phyloP scores from a whole-genome alignment of 1,139 yeast species.

The Petasospora rhodanensis region DNA sequence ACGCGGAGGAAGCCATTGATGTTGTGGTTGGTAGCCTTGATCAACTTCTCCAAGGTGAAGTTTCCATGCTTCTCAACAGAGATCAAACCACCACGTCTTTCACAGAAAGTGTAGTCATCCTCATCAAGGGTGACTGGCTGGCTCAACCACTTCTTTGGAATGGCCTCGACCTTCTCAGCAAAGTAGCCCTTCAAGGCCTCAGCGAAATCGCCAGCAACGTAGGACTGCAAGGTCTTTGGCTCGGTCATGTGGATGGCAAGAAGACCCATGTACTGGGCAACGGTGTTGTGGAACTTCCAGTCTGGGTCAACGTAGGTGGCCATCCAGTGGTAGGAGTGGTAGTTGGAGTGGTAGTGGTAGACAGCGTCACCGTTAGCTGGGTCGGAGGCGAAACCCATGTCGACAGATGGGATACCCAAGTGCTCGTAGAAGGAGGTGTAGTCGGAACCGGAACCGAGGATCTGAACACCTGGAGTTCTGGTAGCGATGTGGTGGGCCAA shows the following conservation, averaged over 20 bases:
- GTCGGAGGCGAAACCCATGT: constrained; percentile 51
- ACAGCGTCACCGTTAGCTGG: constrained; percentile 42
- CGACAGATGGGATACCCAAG: constrained; percentile 61
- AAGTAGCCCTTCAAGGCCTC: constrained; percentile 31
- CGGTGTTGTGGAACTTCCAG: constrained; percentile 48
- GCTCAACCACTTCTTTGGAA: constrained; percentile 38
- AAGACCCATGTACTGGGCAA: constrained; percentile 49
- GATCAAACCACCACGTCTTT: constrained; percentile 16
- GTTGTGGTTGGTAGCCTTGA: constrained; percentile 14
- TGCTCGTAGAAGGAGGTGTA: constrained; percentile 65
- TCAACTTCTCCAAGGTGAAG: constrained; percentile 13
- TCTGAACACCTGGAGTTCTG: constrained; percentile 27
- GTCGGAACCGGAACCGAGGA: constrained; percentile 66
- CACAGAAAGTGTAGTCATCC: constrained; percentile 10
- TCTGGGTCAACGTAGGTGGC: constrained; percentile 53
- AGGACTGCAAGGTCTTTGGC: constrained; percentile 36
- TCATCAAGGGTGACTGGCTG: constrained; percentile 11
- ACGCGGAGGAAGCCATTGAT: constrained; percentile 15
- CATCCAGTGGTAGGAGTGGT: constrained; percentile 69
- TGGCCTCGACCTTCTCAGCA: constrained; percentile 26
- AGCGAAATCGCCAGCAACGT: constrained; percentile 42
- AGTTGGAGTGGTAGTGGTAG: constrained; percentile 67
- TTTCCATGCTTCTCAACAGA: constrained; percentile 5
- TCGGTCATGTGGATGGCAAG: constrained; percentile 44
- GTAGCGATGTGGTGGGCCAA: constrained; percentile 55